phyloP scores from a whole-genome alignment of 78 protist species.

The Chrysochromulina parva region DNA sequence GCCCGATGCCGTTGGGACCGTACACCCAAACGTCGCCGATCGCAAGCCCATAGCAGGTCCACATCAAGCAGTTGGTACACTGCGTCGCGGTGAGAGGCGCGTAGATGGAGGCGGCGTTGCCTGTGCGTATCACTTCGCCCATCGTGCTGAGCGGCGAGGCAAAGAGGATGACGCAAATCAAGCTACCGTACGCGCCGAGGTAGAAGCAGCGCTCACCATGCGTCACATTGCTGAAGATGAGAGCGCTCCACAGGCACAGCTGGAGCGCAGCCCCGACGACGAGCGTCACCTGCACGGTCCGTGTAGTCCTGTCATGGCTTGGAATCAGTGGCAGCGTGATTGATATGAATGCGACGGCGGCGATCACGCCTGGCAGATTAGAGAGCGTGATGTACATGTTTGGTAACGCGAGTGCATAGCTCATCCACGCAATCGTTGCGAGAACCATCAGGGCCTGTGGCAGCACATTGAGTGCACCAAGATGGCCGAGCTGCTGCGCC shows the following conservation, averaged over 20 bases:
- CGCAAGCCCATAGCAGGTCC: not conserved
- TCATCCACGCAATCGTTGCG: not conserved
- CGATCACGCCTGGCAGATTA: not conserved
- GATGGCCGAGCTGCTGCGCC: not conserved
- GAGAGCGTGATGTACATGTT: not conserved
- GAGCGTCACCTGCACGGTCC: not conserved
- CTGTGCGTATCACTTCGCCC: not conserved
- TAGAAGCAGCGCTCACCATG: not conserved
- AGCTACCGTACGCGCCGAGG: not conserved
- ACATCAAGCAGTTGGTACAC: not conserved
- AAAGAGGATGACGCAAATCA: not conserved
- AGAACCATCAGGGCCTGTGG: not conserved
- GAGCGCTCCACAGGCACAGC: too few relatives aligned
- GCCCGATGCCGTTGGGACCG: not conserved
- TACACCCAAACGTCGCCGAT: conserved; percentile 9
- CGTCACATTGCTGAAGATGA: not conserved
- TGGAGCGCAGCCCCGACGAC: not conserved
- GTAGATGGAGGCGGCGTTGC: not conserved
- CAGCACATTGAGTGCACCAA: not conserved
- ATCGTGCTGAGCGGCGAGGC: not conserved
- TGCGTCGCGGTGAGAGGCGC: not conserved
- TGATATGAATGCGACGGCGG: not conserved
- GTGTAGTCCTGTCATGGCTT: not conserved
- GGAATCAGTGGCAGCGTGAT: not conserved
- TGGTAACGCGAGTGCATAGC: not conserved